Base-by-base conservation (phyloP, 1,284 basidiomycete species). In the Schizophyllum commune region DNA sequence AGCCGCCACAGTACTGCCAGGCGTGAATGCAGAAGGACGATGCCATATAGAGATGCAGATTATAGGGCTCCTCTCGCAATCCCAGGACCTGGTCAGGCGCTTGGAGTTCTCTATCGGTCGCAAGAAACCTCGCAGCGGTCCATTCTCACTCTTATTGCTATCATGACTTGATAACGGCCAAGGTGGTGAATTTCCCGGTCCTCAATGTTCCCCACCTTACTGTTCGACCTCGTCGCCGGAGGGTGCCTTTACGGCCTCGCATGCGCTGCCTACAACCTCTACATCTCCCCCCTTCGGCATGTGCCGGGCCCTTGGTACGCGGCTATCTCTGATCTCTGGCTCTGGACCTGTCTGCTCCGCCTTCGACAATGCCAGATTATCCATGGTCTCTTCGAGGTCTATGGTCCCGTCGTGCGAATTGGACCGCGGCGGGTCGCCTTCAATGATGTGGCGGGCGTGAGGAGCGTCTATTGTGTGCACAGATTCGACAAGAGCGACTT, bases 381-480 rank as follows among this genome's bases (percentile, higher is more conserved):
- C 60, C 83, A 89, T 63, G 71, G 74, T 32, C 78, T 89, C 60
- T 88, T 89, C 68, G 82, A 86, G 64, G 70, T 69, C 54, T 89
- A 89, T 70, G 87, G 88, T 53, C 88, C 87, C 33, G 84, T 89
- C 62, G 87, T 89, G 63, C 83, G 87, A 56, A 80, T 89, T 65
- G 87, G 84, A 57, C 88, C 88, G 32, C 88, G 86, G 72, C 89
- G 88, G 72, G 80, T 89, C 64, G 83, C 82, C 61, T 89, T 89
- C 74, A 80, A 82, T 68, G 86, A 89, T 72, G 70, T 83, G 63
- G 78, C 80, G 32, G 81, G 83, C 11, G 83, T 81, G 75, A 79
- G 81, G 64, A 83, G 77, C 71, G 79, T 89, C 39, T 89, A 89
- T 72, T 80, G 79, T 56, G 75, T 85, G 57, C 79, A 86, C 74